Evolutionary conservation across 2,329 filamentous ascomycete genomes (phyloP).

Genomic region (Ceratocystis eucalypticola): DNA sequence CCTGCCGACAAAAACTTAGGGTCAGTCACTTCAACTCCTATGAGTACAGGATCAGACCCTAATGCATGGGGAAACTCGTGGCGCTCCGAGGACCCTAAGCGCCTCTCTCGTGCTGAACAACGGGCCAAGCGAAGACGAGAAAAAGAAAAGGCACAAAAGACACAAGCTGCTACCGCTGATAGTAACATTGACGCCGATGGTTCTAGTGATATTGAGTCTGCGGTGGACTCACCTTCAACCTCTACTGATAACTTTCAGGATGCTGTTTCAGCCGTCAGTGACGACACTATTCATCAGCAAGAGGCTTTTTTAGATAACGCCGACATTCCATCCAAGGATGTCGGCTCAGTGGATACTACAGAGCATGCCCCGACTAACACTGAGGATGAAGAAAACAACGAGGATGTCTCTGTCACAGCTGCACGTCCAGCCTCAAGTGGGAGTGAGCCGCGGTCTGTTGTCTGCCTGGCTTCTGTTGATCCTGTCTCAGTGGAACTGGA

Average conservation of each 20-base stretch:
- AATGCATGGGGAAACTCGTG: slow-evolving; percentile 8
- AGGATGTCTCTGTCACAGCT: neutral
- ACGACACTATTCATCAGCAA: slow-evolving; percentile 23
- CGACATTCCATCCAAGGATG: slow-evolving; percentile 57
- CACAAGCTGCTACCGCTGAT: neutral
- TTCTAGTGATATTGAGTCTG: slow-evolving; percentile 3
- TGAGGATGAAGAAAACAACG: neutral
- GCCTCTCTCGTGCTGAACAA: slow-evolving; percentile 5
- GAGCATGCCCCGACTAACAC: neutral
- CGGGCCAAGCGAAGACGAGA: slow-evolving; percentile 6
- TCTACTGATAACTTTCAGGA: slow-evolving; percentile 3
- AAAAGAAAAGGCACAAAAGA: neutral
- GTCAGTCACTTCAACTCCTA: neutral
- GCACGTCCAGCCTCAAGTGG: too few relatives aligned
- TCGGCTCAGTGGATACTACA: slow-evolving; percentile 35
- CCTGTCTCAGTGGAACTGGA: neutral
- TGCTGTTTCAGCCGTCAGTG: neutral
- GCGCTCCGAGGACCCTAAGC: neutral
- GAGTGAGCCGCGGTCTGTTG: neutral
- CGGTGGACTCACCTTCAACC: slow-evolving; percentile 1
- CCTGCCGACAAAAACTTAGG: slow-evolving; percentile 11
- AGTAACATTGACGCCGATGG: neutral
- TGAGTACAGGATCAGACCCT: slow-evolving; percentile 7
- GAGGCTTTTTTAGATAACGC: slow-evolving; percentile 61
- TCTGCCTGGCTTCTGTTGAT: neutral